Percentiles rank a stretch among this genome's conserved stretches.
phyloP scores from a whole-genome alignment of 2,329 filamentous ascomycete genomes.

The Fusarium robinianum region DNA sequence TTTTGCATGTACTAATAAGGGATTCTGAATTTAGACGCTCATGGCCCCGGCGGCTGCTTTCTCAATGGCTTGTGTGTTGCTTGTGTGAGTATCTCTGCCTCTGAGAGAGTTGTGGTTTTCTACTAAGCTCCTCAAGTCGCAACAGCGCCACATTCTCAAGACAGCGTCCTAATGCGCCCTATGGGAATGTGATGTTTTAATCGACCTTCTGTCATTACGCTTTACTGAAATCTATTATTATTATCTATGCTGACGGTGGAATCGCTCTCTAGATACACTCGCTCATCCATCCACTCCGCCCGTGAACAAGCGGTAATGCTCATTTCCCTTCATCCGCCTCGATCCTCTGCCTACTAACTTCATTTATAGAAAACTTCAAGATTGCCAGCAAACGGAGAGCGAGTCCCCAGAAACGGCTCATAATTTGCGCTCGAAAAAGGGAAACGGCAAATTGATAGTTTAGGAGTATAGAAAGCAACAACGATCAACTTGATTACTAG shows the following conservation, averaged over 20 bases:
- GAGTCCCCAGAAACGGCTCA: conserved; percentile 14
- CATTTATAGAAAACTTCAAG: conserved; percentile 14
- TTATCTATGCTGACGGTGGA: background rate
- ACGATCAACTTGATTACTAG: too few relatives aligned
- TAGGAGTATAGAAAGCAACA: too few relatives aligned
- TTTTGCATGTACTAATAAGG: conserved; percentile 8
- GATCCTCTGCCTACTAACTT: conserved; percentile 4
- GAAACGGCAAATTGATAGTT: too few relatives aligned
- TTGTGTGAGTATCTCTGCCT: too few relatives aligned
- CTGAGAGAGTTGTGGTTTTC: conserved; percentile 28
- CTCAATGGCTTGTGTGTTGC: conserved; percentile 57
- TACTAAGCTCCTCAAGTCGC: too few relatives aligned
- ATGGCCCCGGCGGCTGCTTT: conserved; percentile 58
- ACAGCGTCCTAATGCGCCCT: background rate
- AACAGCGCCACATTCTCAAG: background rate
- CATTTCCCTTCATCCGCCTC: background rate
- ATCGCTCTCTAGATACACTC: conserved; percentile 42
- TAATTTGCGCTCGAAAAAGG: background rate
- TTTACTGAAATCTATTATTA: too few relatives aligned
- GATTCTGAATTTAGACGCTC: conserved; percentile 44
- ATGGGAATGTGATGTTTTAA: background rate
- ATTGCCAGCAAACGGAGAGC: conserved; percentile 24
- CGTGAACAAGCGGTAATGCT: conserved; percentile 39
- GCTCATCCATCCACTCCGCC: conserved; percentile 48
- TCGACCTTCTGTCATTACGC: background rate